Conservation (phyloP, 1,139 yeast genomes). For the Yamadazyma trypodendri region DNA sequence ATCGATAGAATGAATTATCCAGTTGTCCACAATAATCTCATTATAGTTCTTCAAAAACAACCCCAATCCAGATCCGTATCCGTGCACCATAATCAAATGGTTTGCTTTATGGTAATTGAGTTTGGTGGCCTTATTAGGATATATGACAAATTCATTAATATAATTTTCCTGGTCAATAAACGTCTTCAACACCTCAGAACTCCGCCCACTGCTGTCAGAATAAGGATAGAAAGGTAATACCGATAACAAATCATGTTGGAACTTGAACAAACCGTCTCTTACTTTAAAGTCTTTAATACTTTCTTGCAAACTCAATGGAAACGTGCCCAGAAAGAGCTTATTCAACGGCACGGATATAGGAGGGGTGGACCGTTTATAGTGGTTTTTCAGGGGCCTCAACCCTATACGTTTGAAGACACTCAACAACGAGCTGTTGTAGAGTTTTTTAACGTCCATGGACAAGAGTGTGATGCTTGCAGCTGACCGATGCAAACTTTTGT, state of each 20-base stretch:
- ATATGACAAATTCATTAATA: slow-evolving; percentile 64
- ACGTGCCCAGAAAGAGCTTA: slow-evolving; percentile 49
- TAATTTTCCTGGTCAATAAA: slow-evolving; percentile 40
- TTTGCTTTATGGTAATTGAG: slow-evolving; percentile 28
- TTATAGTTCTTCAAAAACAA: slow-evolving; percentile 64
- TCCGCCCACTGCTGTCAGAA: slow-evolving; percentile 29
- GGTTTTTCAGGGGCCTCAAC: neutral
- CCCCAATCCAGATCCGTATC: slow-evolving; percentile 79
- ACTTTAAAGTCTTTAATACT: slow-evolving; percentile 51
- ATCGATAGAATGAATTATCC: slow-evolving; percentile 74
- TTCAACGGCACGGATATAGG: slow-evolving; percentile 63
- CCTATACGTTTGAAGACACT: slow-evolving; percentile 4
- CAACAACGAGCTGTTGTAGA: slow-evolving; percentile 6
- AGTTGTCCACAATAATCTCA: slow-evolving; percentile 34
- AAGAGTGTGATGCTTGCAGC: too few relatives aligned
- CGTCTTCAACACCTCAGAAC: slow-evolving; percentile 33
- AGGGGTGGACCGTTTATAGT: slow-evolving; percentile 40
- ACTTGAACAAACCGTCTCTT: slow-evolving; percentile 40
- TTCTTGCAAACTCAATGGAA: slow-evolving; percentile 55
- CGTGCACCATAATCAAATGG: slow-evolving; percentile 69
- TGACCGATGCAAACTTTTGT: too few relatives aligned
- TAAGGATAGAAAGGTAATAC: slow-evolving; percentile 41
- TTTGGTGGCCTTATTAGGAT: slow-evolving; percentile 40
- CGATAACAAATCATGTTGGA: slow-evolving; percentile 54
- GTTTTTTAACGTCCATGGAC: slow-evolving; percentile 10